Conservation (phyloP, 2,329 filamentous ascomycete genomes). For the Colletotrichum sp. region DNA sequence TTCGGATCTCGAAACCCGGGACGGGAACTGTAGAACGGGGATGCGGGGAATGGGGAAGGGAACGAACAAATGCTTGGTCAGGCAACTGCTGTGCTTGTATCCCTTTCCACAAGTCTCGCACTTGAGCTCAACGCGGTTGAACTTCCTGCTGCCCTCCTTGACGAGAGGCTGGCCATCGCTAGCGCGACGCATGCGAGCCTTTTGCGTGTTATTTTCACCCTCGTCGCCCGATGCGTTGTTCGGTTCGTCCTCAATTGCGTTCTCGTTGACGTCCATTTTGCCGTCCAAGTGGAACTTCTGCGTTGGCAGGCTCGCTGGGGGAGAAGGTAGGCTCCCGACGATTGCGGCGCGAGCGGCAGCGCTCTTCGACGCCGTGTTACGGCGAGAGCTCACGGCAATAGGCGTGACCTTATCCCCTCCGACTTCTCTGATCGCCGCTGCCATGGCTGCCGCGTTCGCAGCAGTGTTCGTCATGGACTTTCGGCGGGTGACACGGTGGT, state of each 20-base stretch:
- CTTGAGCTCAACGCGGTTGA: constrained; percentile 83
- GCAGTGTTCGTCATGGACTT: constrained; percentile 88
- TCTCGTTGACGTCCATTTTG: constrained; percentile 58
- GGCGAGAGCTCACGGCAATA: constrained; percentile 63
- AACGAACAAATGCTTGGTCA: constrained; percentile 99
- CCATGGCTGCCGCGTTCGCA: constrained; percentile 76
- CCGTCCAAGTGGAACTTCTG: constrained; percentile 56
- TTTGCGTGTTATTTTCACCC: constrained; percentile 48
- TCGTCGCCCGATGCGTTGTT: constrained; percentile 63
- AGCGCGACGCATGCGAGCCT: constrained; percentile 63
- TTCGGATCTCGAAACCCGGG: constrained; percentile 31
- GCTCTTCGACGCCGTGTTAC: constrained; percentile 73
- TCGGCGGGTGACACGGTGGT: constrained; percentile 86
- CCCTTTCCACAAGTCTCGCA: constrained; percentile 99
- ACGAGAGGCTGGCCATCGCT: constrained; percentile 86
- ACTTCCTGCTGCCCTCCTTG: constrained; percentile 84
- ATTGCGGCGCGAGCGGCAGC: constrained; percentile 57
- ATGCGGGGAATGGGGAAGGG: constrained; percentile 59
- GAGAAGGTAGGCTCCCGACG: constrained; percentile 64
- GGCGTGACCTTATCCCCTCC: constrained; percentile 64
- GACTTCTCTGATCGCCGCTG: constrained; percentile 71
- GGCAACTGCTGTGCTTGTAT: constrained; percentile 99
- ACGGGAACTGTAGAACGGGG: constrained; percentile 29
- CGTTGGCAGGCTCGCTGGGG: constrained; percentile 72
- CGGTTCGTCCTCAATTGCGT: constrained; percentile 73